Base-by-base conservation (phyloP, 805 yeast genomes). In the Hanseniaspora lindneri region DNA sequence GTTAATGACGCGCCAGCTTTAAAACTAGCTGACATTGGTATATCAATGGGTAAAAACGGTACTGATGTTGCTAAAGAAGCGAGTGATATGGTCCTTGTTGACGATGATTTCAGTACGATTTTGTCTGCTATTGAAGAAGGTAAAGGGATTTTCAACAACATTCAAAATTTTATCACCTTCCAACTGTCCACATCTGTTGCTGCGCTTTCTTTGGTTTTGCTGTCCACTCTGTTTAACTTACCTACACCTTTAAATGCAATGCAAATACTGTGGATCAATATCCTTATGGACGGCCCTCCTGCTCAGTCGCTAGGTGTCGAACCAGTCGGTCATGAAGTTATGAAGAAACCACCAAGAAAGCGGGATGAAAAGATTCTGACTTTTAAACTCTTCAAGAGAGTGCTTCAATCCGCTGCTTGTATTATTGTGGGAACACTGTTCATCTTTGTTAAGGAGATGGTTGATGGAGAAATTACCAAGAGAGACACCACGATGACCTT, bases 401-500 rank as follows among this genome's bases (percentile, higher is more conserved):
- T 89, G 11, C 59, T 83, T 28, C 79, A 80, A 62, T 77, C 94
- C 17, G 94, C 96, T 0, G 54, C 66, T 2, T 63, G 68, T 49
- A 77, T 88, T 61, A 85, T 92, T 49, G 74, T 86, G 25, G 99
- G 98, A 39, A 92, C 99, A 0, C 73, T 88, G 65, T 83, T 80
- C 59, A 83, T 92, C 17, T 92, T 87, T 62, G 68, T 84, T 39
- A 74, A 76, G 53, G 96, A 89, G 64, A 86, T 89, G 94, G 69
- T 66, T 52, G 94, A 85, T 57, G 75, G 78, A 25, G 75, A 74
- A 53, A 79, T 89, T 50, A 87, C 96, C 2, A 80, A 89, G 13
- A 81, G 98, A 66, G 98, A 92, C 62, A 92, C 98, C 19, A 92
- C 99, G 1, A 92, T 92, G 98, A 89, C 98, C 0, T 92, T 92